phyloP scores from a whole-genome alignment of 1,139 yeast species.

The Sugiyamaella paludigena region DNA sequence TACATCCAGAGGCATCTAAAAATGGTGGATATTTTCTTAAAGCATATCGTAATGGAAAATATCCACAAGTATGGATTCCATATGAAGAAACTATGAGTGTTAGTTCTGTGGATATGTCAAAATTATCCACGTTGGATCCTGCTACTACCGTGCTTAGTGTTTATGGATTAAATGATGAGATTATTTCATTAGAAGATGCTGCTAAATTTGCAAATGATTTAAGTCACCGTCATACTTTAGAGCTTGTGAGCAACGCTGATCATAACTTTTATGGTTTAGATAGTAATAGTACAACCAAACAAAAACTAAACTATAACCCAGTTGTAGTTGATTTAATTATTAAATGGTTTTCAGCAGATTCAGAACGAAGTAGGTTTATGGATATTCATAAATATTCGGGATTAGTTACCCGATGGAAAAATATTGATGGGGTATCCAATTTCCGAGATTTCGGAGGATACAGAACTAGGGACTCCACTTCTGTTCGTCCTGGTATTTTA shows the following conservation, averaged over 20 bases:
- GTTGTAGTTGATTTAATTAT: slow-evolving; percentile 53
- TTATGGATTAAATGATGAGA: slow-evolving; percentile 66
- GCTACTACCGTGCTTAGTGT: slow-evolving; percentile 57
- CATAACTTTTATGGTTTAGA: slow-evolving; percentile 67
- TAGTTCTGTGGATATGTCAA: slow-evolving; percentile 50
- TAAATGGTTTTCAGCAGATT: slow-evolving; percentile 51
- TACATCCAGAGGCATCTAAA: slow-evolving; percentile 39
- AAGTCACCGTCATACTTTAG: slow-evolving; percentile 55
- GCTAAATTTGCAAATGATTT: slow-evolving; percentile 57
- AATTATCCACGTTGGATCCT: slow-evolving; percentile 45
- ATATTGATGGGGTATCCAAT: slow-evolving; percentile 65
- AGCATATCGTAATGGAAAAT: slow-evolving; percentile 53
- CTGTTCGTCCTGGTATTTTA: slow-evolving; percentile 53
- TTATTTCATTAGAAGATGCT: slow-evolving; percentile 65
- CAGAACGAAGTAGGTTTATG: slow-evolving; percentile 54
- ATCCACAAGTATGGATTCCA: slow-evolving; percentile 44
- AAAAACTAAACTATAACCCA: slow-evolving; percentile 49
- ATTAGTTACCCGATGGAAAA: slow-evolving; percentile 53
- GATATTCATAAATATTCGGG: slow-evolving; percentile 42
- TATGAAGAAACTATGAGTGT: slow-evolving; percentile 54
- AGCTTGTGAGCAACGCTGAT: slow-evolving; percentile 65
- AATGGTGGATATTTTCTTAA: slow-evolving; percentile 42
- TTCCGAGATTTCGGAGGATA: slow-evolving; percentile 85
- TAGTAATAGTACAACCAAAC: slow-evolving; percentile 14
- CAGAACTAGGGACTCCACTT: slow-evolving; percentile 38